Evolutionary conservation across 2,329 filamentous ascomycete species (phyloP).

Genomic region (Ophiognomonia clavigignenti-juglandacearum): DNA sequence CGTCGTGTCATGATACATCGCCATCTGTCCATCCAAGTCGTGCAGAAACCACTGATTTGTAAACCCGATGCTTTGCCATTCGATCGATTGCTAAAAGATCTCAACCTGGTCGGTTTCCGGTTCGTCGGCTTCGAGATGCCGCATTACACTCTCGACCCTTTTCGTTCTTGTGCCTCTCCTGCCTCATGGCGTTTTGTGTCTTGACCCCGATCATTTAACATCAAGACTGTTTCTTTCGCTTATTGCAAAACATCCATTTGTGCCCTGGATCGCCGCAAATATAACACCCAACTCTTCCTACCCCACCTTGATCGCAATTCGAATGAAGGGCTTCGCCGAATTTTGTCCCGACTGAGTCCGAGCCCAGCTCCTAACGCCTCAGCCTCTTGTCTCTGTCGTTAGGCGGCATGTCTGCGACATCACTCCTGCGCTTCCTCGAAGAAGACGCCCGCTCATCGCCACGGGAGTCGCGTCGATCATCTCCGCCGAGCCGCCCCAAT

Average conservation of each 20-base stretch:
- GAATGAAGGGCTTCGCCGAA: not conserved
- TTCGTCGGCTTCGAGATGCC: not conserved
- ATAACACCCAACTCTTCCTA: too few species aligned
- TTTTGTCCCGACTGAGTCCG: not conserved
- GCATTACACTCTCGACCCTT: not conserved
- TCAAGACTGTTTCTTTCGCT: not conserved
- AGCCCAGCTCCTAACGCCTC: constrained; percentile 35
- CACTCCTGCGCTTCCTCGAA: constrained; percentile 41
- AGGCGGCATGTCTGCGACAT: constrained; percentile 34
- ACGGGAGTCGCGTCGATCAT: constrained; percentile 27
- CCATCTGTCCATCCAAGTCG: too few species aligned
- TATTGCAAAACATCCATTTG: too few species aligned
- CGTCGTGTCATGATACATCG: too few species aligned
- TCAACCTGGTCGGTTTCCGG: not conserved
- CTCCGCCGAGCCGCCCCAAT: constrained; percentile 19
- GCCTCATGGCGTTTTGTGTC: not conserved
- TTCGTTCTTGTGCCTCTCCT: not conserved
- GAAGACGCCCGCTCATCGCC: constrained; percentile 29
- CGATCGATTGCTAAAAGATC: not conserved
- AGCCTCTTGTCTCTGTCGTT: constrained; percentile 51
- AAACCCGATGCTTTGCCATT: not conserved
- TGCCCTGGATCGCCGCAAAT: too few species aligned
- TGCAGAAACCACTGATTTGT: too few species aligned
- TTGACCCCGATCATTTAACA: not conserved
- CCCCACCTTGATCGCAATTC: too few species aligned